Evolutionary conservation across 73 alveolate species (phyloP).

Genomic region (Diophrys appendiculata): DNA sequence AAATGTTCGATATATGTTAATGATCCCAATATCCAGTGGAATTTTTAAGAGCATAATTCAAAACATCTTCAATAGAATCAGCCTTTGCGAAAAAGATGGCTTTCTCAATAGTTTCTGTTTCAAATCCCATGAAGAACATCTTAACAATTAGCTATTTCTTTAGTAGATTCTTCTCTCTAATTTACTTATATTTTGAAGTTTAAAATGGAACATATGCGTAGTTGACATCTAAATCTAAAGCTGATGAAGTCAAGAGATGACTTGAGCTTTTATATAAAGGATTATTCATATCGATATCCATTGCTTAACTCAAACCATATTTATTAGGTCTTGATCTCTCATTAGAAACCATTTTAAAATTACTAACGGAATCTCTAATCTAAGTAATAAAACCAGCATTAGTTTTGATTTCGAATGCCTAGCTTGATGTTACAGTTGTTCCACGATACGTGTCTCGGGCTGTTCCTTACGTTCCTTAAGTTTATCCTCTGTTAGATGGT

Average conservation of each 20-base stretch:
- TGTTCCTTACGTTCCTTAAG: no score
- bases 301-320: no score
- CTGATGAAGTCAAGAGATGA: not conserved
- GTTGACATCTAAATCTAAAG: not conserved
- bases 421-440: no score
- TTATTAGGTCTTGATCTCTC: no score
- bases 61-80: conserved; percentile 5
- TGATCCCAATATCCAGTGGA: conserved; percentile 26
- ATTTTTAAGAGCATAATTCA: not conserved
- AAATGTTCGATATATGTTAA: not conserved
- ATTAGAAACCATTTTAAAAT: no score
- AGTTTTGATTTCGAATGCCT: no score
- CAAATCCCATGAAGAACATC: conserved; percentile 17
- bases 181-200: not conserved
- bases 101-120: conserved; percentile 16
- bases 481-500: no score
- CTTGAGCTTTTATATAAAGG: not conserved
- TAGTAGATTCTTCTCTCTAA: not conserved
- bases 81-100: conserved; percentile 12
- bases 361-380: no score
- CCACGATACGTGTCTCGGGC: no score
- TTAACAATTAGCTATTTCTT: not conserved
- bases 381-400: no score
- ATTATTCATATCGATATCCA: not conserved
- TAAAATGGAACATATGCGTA: not conserved